These are phyloP conservation scores for Lagerstroemia speciosa DNA, from an alignment of 345 rosid species.

Conservation along the genomic window DNA sequence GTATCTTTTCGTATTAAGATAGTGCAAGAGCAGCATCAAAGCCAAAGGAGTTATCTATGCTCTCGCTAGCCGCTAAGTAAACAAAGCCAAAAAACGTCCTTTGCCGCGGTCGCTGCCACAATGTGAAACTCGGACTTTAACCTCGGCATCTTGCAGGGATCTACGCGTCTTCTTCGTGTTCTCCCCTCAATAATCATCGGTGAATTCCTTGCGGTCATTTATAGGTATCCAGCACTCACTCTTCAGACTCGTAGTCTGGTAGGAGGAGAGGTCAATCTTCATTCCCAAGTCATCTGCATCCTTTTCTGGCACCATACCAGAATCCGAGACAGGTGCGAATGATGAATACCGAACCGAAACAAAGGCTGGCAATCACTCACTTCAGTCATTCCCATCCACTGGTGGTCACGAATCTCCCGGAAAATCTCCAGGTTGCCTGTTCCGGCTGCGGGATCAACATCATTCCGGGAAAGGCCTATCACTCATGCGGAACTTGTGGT, in stretches of 20 bases:
- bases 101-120: neutral
- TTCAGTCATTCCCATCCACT: constrained; percentile 11
- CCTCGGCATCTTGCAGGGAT: neutral
- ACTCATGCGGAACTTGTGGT: constrained; percentile 1
- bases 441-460: constrained; percentile 1
- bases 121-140: neutral
- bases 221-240: neutral
- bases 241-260: too few species aligned
- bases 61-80: neutral
- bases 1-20: neutral
- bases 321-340: neutral
- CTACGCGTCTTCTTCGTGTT: neutral
- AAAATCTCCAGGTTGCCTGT: neutral
- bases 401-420: neutral
- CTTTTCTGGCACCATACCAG: too few species aligned
- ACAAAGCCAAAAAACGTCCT: neutral
- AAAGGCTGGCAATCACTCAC: neutral
- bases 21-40: neutral
- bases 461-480: constrained; percentile 1
- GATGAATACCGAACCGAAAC: constrained; percentile 1
- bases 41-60: neutral
- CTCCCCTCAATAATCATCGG: neutral
- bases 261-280: too few species aligned
- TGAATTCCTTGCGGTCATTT: neutral
- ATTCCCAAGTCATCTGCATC: too few species aligned